Evolutionary conservation across 441 rosid species (phyloP).

Genomic region (Populus hybrid): DNA sequence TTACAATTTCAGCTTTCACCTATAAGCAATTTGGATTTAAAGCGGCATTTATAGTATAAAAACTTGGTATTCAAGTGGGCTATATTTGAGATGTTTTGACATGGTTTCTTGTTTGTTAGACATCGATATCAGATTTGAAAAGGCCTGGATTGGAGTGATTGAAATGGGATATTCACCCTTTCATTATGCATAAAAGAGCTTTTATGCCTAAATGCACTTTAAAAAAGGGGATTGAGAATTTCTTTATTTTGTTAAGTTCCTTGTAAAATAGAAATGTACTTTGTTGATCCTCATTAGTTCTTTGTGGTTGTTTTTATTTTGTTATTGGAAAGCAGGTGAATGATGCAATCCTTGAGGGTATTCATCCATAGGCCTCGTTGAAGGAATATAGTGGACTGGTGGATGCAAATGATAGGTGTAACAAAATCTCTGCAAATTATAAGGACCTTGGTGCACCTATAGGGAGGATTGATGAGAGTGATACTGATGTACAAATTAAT

Average conservation of each 20-base stretch:
- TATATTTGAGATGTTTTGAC: background rate
- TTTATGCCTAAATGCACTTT: conserved; percentile 39
- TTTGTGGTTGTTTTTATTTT: conserved; percentile 9
- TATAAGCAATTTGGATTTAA: background rate
- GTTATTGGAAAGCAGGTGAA: conserved; percentile 40
- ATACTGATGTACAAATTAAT: conserved; percentile 7
- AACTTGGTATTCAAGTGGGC: background rate
- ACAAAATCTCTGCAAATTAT: background rate
- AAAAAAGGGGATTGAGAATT: conserved; percentile 30
- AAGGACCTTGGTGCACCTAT: conserved; percentile 9
- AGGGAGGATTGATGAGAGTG: conserved; percentile 14
- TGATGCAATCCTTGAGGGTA: conserved; percentile 32
- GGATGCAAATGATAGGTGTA: conserved; percentile 13
- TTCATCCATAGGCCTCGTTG: conserved; percentile 30
- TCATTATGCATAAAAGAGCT: conserved; percentile 45
- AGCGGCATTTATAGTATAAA: background rate
- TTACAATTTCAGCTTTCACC: background rate
- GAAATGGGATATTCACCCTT: conserved; percentile 45
- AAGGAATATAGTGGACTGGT: conserved; percentile 35
- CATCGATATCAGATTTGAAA: conserved; percentile 26
- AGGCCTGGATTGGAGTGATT: conserved; percentile 28
- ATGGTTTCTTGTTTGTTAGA: conserved; percentile 26
- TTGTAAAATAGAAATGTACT: background rate
- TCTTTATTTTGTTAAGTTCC: background rate
- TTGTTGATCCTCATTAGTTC: conserved; percentile 1